Percentiles rank a stretch among this genome's conserved stretches.
phyloP scores from a whole-genome alignment of 1,139 yeast species.

The Pichia sp. region DNA sequence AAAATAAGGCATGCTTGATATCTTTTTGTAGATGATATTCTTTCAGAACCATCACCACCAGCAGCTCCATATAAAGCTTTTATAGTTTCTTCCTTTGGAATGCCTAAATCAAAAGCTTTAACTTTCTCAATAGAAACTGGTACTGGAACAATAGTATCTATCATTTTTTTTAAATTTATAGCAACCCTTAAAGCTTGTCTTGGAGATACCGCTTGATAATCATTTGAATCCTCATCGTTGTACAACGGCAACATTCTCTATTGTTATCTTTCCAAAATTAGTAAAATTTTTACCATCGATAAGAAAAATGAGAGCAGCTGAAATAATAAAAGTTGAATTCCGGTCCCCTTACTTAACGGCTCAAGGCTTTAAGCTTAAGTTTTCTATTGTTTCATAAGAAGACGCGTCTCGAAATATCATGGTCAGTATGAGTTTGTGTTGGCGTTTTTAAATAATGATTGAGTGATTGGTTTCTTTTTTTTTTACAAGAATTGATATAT shows the following conservation, averaged over 20 bases:
- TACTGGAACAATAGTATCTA: conserved; percentile 67
- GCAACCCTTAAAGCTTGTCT: conserved; percentile 72
- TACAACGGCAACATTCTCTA: conserved; percentile 44
- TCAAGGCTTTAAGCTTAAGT: no score
- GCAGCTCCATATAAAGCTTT: conserved; percentile 66
- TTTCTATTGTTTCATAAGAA: no score
- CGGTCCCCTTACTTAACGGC: no score
- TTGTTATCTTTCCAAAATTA: no score
- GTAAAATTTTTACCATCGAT: no score
- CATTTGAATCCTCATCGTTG: conserved; percentile 28
- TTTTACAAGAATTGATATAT: no score
- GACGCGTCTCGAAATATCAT: no score
- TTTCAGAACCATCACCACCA: conserved; percentile 68
- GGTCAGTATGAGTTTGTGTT: no score
- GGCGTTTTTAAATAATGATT: no score
- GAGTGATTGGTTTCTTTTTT: no score
- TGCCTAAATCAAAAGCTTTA: conserved; percentile 52
- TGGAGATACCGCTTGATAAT: conserved; percentile 45
- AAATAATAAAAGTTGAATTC: no score
- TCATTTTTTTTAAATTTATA: conserved; percentile 61
- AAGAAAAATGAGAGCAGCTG: no score
- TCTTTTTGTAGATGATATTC: conserved; percentile 46
- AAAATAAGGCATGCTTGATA: conserved; percentile 66
- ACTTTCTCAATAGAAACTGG: conserved; percentile 48
- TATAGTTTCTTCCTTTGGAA: conserved; percentile 55